Conservation (phyloP, 1,139 yeast species). For the Scheffersomyces quercinus region DNA sequence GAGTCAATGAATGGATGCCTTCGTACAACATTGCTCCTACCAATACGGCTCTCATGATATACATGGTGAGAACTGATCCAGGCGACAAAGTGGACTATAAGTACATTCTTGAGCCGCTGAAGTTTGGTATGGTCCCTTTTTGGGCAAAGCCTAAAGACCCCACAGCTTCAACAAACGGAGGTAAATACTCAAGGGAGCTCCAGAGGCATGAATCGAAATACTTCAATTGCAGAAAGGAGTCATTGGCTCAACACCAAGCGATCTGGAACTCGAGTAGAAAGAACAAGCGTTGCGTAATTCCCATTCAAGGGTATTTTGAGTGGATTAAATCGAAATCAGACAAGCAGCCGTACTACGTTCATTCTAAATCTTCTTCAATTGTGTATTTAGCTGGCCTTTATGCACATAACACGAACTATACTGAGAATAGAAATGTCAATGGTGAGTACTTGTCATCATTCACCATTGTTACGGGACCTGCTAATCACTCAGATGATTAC, state of each 20-base stretch:
- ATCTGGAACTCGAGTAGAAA: conserved; percentile 53
- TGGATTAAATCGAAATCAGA: conserved; percentile 52
- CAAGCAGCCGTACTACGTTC: conserved; percentile 66
- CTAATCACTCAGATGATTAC: conserved; percentile 43
- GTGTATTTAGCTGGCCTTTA: conserved; percentile 75
- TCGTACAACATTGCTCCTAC: conserved; percentile 48
- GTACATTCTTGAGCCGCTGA: conserved; percentile 39
- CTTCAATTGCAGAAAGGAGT: conserved; percentile 69
- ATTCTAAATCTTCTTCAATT: conserved; percentile 50
- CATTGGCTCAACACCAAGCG: conserved; percentile 40
- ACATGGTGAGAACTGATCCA: conserved; percentile 13
- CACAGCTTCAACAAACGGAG: conserved; percentile 22
- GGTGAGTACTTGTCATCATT: conserved; percentile 47
- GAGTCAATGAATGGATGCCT: conserved; percentile 16
- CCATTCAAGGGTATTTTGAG: conserved; percentile 83
- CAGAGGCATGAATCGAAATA: conserved; percentile 31
- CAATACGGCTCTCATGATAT: conserved; percentile 34
- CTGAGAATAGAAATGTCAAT: conserved; percentile 22
- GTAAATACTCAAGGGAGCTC: conserved; percentile 29
- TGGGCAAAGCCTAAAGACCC: conserved; percentile 43
- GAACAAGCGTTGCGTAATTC: conserved; percentile 62
- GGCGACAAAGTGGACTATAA: conserved; percentile 6
- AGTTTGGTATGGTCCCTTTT: conserved; percentile 42
- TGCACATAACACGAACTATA: conserved; percentile 43
- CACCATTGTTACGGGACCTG: conserved; percentile 74